These are phyloP conservation scores for Chlamydomonas schloesseri DNA, from an alignment of 139 green algal genomes.

Conservation along the genomic window DNA sequence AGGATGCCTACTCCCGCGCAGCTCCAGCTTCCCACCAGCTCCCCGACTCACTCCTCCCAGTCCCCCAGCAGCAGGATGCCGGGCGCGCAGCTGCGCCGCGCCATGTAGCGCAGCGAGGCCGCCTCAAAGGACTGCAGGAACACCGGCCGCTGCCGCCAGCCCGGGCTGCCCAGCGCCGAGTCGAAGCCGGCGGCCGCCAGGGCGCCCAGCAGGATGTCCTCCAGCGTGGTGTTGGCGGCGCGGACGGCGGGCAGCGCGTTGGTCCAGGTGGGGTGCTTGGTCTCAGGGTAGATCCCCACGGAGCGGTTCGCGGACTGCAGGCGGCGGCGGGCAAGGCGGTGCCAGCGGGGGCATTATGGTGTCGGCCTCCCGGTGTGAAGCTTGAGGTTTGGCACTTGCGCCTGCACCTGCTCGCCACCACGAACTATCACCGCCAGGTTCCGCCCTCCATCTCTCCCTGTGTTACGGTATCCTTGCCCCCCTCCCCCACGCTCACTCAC, in stretches of 20 bases:
- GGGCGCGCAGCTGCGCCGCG: background rate
- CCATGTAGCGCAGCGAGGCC: constrained; percentile 23
- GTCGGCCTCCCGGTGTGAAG: background rate
- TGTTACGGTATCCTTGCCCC: too few relatives aligned
- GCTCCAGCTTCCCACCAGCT: background rate
- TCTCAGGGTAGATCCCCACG: constrained; percentile 69
- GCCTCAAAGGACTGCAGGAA: constrained; percentile 45
- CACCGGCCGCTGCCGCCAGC: constrained; percentile 14
- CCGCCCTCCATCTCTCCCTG: too few relatives aligned
- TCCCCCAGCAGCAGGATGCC: constrained; percentile 38
- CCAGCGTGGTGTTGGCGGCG: constrained; percentile 5
- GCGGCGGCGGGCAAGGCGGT: too few relatives aligned
- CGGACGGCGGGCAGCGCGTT: constrained; percentile 7
- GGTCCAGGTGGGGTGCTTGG: constrained; percentile 66
- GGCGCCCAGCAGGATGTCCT: constrained; percentile 27
- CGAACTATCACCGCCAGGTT: too few relatives aligned
- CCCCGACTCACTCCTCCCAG: constrained; percentile 27
- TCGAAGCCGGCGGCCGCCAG: background rate
- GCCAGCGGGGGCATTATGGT: background rate
- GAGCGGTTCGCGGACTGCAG: background rate
- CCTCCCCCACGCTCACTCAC: constrained; percentile 5
- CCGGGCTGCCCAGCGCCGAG: background rate
- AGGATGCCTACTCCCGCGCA: background rate
- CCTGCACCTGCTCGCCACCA: too few relatives aligned
- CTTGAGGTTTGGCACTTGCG: background rate